A percentile compares a stretch with the other conserved stretches of the same genome.
Evolutionary conservation across 1,284 basidiomycete species (phyloP).

Genomic region (Ustilago trichophora): DNA sequence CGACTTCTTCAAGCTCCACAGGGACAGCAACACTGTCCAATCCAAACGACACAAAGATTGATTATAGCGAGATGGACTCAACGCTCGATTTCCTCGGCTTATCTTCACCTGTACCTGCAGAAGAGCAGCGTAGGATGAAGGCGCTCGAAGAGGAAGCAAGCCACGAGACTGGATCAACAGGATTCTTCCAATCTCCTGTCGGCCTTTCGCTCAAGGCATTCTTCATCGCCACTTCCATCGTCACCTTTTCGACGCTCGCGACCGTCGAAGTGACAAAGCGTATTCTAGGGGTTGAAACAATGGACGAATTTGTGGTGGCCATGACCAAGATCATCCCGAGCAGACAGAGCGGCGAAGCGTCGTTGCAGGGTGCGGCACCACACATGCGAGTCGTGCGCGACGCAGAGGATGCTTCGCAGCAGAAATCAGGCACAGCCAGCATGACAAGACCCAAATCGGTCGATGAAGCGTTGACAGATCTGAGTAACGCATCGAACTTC

Average conservation of each 20-base stretch:
- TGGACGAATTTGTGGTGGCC: slow-evolving; percentile 47
- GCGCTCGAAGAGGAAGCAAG: slow-evolving; percentile 9
- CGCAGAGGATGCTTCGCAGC: background rate
- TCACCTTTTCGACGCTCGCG: slow-evolving; percentile 18
- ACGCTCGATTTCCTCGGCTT: slow-evolving; percentile 46
- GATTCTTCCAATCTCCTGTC: slow-evolving; percentile 38
- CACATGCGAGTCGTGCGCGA: slow-evolving; percentile 27
- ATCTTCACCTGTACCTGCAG: slow-evolving; percentile 22
- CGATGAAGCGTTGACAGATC: slow-evolving; percentile 29
- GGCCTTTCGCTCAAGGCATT: slow-evolving; percentile 44
- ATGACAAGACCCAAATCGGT: slow-evolving; percentile 18
- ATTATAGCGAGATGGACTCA: slow-evolving; percentile 46
- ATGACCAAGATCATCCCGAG: slow-evolving; percentile 40
- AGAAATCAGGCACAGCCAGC: background rate
- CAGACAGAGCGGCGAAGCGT: slow-evolving; percentile 7
- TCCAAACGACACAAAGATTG: slow-evolving; percentile 23
- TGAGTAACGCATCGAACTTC: slow-evolving; percentile 34
- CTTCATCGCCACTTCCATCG: slow-evolving; percentile 41
- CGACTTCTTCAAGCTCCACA: no score
- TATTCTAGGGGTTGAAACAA: slow-evolving; percentile 27
- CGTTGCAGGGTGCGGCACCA: slow-evolving; percentile 21
- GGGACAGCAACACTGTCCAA: background rate
- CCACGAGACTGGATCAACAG: background rate
- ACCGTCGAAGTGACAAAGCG: slow-evolving; percentile 26
- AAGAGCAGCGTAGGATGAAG: slow-evolving; percentile 26